Evolutionary conservation across 208 protist species (phyloP), one percentile per base, ranked within the genome.

Genomic region (Leishmania arabica): DNA sequence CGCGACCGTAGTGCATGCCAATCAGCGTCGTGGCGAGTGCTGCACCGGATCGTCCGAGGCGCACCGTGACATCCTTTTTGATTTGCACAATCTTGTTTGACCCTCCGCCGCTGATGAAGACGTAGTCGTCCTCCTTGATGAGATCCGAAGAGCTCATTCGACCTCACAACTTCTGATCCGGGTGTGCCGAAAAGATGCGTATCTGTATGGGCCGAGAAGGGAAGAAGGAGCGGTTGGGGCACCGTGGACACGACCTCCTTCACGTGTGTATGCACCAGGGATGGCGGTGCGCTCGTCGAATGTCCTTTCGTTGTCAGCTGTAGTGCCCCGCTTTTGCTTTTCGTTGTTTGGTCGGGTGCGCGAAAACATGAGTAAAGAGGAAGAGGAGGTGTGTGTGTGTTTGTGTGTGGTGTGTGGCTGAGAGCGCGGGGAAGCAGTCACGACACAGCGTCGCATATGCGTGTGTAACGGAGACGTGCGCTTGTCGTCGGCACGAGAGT

Each of bases 61-160:
- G 91, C 58, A 97, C 65, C 75, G 84, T 87, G 27, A 82, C 80
- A 58, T 88, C 86, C 6, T 86, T 76, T 75, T 93, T 91, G 31
- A 97, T 84, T 54, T 93, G 85, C 13, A 83, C 88, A 74, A 97
- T 91, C 60, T 92, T 91, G 24, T 85, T 92, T 11, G 85, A 78
- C 19, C 92, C 95, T 34, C 95, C 92, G 37, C 95, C 95, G 74
- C 68, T 95, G 78, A 98, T 88, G 58, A 94, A 91, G 76, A 98
- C 95, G 81, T 91, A 92, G 82, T 98, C 93, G 56, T 91, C 93
- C 75, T 95, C 82, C 42, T 87, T 60, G 64, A 97, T 96, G 42
- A 83, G 75, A 56, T 87, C 77, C 8, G 83, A 76, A 42, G 71
- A 65, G 56, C 73, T 83, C 82, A 88, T 90, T 42, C 56, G 53